These are phyloP conservation scores for Lipomyces mesembrius DNA, from an alignment of 805 yeast genomes.

Conservation along the genomic window DNA sequence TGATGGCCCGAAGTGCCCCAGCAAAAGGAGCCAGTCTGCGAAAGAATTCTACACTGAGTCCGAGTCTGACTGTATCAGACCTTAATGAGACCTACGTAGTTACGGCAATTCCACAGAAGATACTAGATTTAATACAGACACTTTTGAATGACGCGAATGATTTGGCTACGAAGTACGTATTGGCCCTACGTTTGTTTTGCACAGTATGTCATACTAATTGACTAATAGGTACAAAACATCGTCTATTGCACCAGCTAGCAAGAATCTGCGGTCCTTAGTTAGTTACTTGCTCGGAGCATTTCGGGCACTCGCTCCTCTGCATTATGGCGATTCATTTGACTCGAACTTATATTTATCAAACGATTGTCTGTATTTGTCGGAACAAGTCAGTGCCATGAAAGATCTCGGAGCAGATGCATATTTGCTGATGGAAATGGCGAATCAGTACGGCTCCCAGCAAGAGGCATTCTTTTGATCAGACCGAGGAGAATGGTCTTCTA, in stretches of 20 bases:
- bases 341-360: constrained; percentile 28
- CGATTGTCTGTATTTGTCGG: constrained; percentile 33
- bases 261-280: constrained; percentile 22
- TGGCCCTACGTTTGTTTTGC: background rate
- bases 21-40: constrained; percentile 9
- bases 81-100: constrained; percentile 35
- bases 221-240: constrained; percentile 9
- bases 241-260: constrained; percentile 29
- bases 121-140: constrained; percentile 19
- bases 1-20: constrained; percentile 3
- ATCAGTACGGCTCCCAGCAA: constrained; percentile 6
- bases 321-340: constrained; percentile 28
- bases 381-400: constrained; percentile 27
- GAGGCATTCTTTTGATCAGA: background rate
- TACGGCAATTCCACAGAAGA: constrained; percentile 26
- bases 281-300: constrained; percentile 25
- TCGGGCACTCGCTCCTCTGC: constrained; percentile 35
- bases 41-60: background rate
- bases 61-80: background rate
- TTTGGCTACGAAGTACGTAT: constrained; percentile 10
- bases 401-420: constrained; percentile 35
- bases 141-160: constrained; percentile 16
- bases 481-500: background rate
- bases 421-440: constrained; percentile 33
- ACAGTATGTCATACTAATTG: background rate